Evolutionary conservation across 306 rosid species (phyloP).

Genomic region (Malus asiatica): DNA sequence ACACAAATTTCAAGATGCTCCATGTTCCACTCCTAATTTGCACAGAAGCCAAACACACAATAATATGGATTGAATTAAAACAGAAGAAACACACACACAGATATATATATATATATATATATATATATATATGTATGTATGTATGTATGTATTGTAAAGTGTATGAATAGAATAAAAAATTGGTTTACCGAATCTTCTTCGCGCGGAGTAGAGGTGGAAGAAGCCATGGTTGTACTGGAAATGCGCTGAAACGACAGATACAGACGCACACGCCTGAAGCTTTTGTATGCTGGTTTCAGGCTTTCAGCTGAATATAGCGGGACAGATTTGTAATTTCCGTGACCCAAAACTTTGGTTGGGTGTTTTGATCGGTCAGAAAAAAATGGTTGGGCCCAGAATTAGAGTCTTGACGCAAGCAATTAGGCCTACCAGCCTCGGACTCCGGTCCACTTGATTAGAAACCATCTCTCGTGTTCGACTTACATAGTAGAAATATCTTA

Average conservation of each 20-base stretch:
- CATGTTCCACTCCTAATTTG: not conserved
- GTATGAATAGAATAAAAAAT: not conserved
- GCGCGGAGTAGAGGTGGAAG: slow-evolving; percentile 5
- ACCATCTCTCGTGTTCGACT: not conserved
- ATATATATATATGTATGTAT: no score
- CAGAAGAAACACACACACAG: not conserved
- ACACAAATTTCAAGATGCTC: not conserved
- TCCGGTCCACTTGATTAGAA: not conserved
- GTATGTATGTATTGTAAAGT: not conserved
- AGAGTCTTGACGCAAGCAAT: not conserved
- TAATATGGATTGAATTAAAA: not conserved
- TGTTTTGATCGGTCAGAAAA: not conserved
- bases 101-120: not conserved
- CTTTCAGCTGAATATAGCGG: not conserved
- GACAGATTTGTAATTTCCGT: not conserved
- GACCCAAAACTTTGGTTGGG: not conserved
- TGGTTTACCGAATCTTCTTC: slow-evolving; percentile 31
- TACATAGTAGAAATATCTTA: not conserved
- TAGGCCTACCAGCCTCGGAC: not conserved
- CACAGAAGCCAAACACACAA: not conserved
- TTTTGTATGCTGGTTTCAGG: not conserved
- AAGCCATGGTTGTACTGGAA: slow-evolving; percentile 21
- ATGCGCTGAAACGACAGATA: not conserved
- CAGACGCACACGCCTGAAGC: not conserved
- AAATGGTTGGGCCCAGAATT: not conserved